Percentiles rank a stretch among this genome's conserved stretches.
phyloP scores from a whole-genome alignment of 352 stramenopile genomes.

The Nothophytophthora sp. region DNA sequence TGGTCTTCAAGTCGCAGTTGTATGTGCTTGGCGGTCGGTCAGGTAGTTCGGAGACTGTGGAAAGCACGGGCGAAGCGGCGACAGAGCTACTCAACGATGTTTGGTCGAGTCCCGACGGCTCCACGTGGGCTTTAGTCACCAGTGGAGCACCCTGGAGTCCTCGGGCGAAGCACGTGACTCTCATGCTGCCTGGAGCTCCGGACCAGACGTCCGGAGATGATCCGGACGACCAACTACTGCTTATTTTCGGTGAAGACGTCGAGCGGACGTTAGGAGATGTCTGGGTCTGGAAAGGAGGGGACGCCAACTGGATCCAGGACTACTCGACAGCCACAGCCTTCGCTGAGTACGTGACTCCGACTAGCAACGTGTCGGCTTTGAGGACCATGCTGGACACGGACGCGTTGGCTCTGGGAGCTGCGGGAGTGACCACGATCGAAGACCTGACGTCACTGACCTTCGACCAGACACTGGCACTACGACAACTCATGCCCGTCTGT shows the following conservation, averaged over 20 bases:
- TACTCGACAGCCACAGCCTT: slow-evolving; percentile 35
- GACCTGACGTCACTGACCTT: slow-evolving; percentile 71
- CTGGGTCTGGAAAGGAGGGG: slow-evolving; percentile 55
- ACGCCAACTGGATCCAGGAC: slow-evolving; percentile 45
- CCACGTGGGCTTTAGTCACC: slow-evolving; percentile 38
- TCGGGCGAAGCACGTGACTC: slow-evolving; percentile 53
- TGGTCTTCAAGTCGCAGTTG: slow-evolving; percentile 52
- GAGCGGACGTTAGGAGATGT: slow-evolving; percentile 62
- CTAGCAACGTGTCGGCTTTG: slow-evolving; percentile 50
- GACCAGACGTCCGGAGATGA: slow-evolving; percentile 47
- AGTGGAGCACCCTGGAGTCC: slow-evolving; percentile 43
- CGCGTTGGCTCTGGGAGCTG: slow-evolving; percentile 46
- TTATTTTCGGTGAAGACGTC: slow-evolving; percentile 67
- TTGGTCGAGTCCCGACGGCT: slow-evolving; percentile 56
- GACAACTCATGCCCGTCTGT: slow-evolving; percentile 59
- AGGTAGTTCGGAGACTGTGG: slow-evolving; percentile 23
- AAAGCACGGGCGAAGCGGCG: slow-evolving; percentile 11
- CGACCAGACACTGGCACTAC: slow-evolving; percentile 55
- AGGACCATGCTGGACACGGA: slow-evolving; percentile 53
- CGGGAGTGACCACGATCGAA: slow-evolving; percentile 74
- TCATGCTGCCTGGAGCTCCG: slow-evolving; percentile 39
- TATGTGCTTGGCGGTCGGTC: slow-evolving; percentile 64
- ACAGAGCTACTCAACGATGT: slow-evolving; percentile 66
- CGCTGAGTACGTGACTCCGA: slow-evolving; percentile 43
- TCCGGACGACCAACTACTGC: slow-evolving; percentile 47